Evolutionary conservation across 768 basidiomycete genomes (phyloP), one percentile per base, ranked within the genome.

Genomic region (Bullera alba): DNA sequence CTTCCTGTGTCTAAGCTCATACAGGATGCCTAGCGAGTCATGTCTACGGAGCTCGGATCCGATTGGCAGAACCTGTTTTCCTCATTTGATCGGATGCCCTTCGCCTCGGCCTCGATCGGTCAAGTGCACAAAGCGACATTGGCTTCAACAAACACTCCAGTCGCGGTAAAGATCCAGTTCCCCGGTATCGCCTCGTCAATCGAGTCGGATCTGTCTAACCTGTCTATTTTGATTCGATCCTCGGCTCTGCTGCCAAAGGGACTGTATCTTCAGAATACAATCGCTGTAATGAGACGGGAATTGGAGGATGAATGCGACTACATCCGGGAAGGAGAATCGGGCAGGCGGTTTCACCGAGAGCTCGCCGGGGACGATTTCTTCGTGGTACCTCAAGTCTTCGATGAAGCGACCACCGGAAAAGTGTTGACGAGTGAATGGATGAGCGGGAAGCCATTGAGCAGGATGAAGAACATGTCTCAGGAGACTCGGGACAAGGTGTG

Each of bases 21-120:
- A 12, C n/a, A n/a, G n/a, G n/a, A n/a, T n/a, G 6, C 26, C 42
- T 23, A 21, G 37, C 81, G 63, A 67, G 90, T 90, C 26, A 78
- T 99, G 74, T 67, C 62, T 1, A 63, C 76, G n/a, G 80, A 89
- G 5, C 78, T 95, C 5, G 91, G 91, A 2, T 67, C 79, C 0
- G 76, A 82, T 22, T 96, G 92, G 91, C 70, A 75, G 22, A 71
- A 77, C 26, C 75, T 79, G 27, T 97, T 99, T 69, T 59, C 74
- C 1, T 77, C 79, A 0, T 95, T 97, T 70, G 81, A 85, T 49
- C 82, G 86, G 3, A 77, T 89, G 2, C 93, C 93, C 0, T 89
- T 95, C 59, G 92, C 92, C 1, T 87, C 91, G 0, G 93, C 93
- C 0, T 96, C 93, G 2, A 97, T 99, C 28, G 95, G 95, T 0